Percentiles rank a stretch among this genome's conserved stretches.
phyloP scores from a whole-genome alignment of 177 flowering plant genomes.

The Vitis hybrid region DNA sequence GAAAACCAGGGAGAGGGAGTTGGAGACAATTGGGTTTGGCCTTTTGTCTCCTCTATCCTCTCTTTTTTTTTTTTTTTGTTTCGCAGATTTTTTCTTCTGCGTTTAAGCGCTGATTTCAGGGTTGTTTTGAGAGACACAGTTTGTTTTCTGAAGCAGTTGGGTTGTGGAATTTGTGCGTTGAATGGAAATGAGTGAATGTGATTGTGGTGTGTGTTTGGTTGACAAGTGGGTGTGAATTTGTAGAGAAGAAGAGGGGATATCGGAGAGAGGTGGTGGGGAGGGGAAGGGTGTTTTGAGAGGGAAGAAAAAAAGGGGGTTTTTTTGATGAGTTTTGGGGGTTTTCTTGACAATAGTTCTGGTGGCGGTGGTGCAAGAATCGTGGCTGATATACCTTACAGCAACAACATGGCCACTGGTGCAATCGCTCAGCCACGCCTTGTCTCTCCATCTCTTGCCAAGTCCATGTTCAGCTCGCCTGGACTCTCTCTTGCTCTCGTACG shows the following conservation, averaged over 20 bases:
- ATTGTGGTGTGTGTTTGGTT: too few species aligned
- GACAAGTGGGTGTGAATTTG: too few species aligned
- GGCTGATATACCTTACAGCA: slow-evolving; percentile 51
- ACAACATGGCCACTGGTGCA: slow-evolving; percentile 62
- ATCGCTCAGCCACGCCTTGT: slow-evolving; percentile 57
- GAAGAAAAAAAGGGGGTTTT: slow-evolving; percentile 2
- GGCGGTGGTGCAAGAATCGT: slow-evolving; percentile 56
- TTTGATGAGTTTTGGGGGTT: slow-evolving; percentile 94
- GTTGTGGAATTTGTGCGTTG: neutral
- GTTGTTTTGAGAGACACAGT: slow-evolving; percentile 1
- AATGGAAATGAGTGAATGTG: neutral
- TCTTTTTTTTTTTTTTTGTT: slow-evolving; percentile 19
- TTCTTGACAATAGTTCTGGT: slow-evolving; percentile 50
- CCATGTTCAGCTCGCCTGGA: slow-evolving; percentile 87
- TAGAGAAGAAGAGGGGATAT: slow-evolving; percentile 4
- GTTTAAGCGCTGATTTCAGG: neutral
- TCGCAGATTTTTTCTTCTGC: slow-evolving; percentile 2
- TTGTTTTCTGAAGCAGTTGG: neutral
- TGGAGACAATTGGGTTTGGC: slow-evolving; percentile 54
- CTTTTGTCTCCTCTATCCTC: slow-evolving; percentile 62
- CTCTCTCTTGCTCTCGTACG: slow-evolving; percentile 93
- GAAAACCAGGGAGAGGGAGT: slow-evolving; percentile 41
- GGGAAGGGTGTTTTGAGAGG: neutral
- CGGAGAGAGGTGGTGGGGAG: neutral
- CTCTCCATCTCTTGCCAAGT: slow-evolving; percentile 49